phyloP scores from a whole-genome alignment of 169 alveolate species.

The Eimeria necatrix region DNA sequence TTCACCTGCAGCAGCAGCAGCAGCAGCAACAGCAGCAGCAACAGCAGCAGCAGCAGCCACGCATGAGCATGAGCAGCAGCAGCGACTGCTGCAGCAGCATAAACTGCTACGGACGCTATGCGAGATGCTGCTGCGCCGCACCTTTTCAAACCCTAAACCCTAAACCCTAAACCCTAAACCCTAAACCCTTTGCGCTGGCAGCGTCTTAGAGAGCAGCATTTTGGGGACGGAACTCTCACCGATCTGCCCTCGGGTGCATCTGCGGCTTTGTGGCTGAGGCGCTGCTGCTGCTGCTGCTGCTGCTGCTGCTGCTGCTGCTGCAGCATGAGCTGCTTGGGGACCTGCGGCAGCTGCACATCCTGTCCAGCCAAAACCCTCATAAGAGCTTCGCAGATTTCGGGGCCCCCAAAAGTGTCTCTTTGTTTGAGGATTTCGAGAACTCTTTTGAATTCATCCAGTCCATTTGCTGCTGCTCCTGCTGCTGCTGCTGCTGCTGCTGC shows the following conservation, averaged over 20 bases:
- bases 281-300: neutral
- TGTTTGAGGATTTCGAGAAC: neutral
- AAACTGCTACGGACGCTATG: constrained; percentile 17
- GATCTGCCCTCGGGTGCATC: neutral
- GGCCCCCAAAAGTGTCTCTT: neutral
- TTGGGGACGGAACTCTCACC: neutral
- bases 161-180: constrained; percentile 26
- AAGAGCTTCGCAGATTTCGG: neutral
- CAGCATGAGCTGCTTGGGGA: neutral
- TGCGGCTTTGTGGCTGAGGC: neutral
- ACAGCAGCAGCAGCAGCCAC: constrained; percentile 11
- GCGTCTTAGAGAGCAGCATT: no score
- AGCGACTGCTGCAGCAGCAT: constrained; percentile 5
- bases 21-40: neutral
- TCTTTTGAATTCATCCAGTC: neutral
- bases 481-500: neutral
- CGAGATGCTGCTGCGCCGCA: constrained; percentile 16
- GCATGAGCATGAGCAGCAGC: neutral
- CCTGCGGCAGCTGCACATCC: neutral
- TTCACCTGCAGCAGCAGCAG: neutral
- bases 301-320: neutral
- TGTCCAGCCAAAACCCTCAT: neutral
- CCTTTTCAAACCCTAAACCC: constrained; percentile 1
- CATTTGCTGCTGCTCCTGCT: neutral
- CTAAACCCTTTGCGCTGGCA: no score